phyloP scores from a whole-genome alignment of 352 stramenopile genomes.

The Globisporangium abappressorium region DNA sequence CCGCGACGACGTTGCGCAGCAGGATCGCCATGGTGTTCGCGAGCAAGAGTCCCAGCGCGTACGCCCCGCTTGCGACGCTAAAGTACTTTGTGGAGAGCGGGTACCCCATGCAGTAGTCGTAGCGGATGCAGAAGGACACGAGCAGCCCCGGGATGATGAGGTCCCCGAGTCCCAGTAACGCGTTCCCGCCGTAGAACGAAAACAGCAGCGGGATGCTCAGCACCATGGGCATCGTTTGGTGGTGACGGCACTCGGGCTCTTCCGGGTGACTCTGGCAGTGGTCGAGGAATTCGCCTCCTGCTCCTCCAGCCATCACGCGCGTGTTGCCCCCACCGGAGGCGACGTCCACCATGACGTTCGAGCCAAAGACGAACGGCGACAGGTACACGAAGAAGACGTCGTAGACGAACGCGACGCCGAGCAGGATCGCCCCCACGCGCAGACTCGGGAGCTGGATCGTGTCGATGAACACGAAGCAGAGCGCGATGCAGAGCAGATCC shows the following conservation, averaged over 20 bases:
- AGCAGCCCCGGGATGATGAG: conserved; percentile 96
- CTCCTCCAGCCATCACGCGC: neutral
- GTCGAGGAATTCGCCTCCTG: conserved; percentile 24
- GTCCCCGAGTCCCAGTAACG: conserved; percentile 94
- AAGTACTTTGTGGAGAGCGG: conserved; percentile 81
- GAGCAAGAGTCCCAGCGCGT: conserved; percentile 89
- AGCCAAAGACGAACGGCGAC: conserved; percentile 86
- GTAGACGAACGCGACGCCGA: conserved; percentile 92
- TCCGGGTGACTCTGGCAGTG: conserved; percentile 33
- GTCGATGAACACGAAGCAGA: conserved; percentile 93
- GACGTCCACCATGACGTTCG: conserved; percentile 93
- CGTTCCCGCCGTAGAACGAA: conserved; percentile 85
- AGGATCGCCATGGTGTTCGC: conserved; percentile 92
- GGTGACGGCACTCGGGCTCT: conserved; percentile 48
- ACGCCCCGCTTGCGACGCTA: conserved; percentile 50
- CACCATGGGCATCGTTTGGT: conserved; percentile 92
- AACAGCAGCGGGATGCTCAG: conserved; percentile 58
- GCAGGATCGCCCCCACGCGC: conserved; percentile 85
- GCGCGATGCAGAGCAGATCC: conserved; percentile 89
- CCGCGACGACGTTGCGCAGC: conserved; percentile 79
- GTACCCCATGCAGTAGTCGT: conserved; percentile 80
- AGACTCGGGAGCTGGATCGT: conserved; percentile 91
- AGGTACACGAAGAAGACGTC: conserved; percentile 97
- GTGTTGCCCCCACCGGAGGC: conserved; percentile 80
- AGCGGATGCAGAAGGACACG: conserved; percentile 90